Conservation (phyloP, 1,284 basidiomycete genomes). For the Fistulinella staudtii region DNA sequence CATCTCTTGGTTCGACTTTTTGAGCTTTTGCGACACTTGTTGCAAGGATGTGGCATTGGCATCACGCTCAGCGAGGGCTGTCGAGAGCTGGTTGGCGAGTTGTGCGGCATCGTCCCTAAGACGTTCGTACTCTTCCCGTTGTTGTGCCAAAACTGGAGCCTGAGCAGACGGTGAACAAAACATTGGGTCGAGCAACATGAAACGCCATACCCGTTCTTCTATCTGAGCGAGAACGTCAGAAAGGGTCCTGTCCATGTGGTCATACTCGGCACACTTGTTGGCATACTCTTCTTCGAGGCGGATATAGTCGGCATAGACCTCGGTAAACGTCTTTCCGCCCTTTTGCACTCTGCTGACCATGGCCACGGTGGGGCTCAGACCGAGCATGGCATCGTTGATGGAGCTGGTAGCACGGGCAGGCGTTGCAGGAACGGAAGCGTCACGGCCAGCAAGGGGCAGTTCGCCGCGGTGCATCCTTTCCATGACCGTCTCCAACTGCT, state of each 20-base stretch:
- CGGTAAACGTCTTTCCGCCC: constrained; percentile 82
- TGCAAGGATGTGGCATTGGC: constrained; percentile 44
- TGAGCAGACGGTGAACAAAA: constrained; percentile 31
- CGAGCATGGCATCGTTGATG: constrained; percentile 51
- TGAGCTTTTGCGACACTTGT: constrained; percentile 60
- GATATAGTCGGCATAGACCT: constrained; percentile 87
- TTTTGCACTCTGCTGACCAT: constrained; percentile 77
- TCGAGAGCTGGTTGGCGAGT: constrained; percentile 75
- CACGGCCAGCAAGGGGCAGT: constrained; percentile 52
- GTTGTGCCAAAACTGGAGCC: constrained; percentile 86
- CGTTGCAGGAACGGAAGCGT: constrained; percentile 40
- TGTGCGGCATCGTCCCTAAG: constrained; percentile 73
- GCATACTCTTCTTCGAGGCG: constrained; percentile 79
- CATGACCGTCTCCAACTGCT: constrained; percentile 60
- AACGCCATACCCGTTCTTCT: constrained; percentile 72
- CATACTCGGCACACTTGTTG: constrained; percentile 74
- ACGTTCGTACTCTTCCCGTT: constrained; percentile 81
- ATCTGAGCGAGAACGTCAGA: constrained; percentile 77
- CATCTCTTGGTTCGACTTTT: constrained; percentile 65
- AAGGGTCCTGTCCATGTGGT: constrained; percentile 75
- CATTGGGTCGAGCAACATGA: not conserved
- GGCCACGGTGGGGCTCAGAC: constrained; percentile 79
- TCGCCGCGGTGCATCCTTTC: constrained; percentile 66
- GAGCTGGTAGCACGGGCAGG: constrained; percentile 50
- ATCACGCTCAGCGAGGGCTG: constrained; percentile 69